These are phyloP conservation scores for Penicillium italicum DNA, from an alignment of 2,329 filamentous ascomycete genomes.

Conservation along the genomic window DNA sequence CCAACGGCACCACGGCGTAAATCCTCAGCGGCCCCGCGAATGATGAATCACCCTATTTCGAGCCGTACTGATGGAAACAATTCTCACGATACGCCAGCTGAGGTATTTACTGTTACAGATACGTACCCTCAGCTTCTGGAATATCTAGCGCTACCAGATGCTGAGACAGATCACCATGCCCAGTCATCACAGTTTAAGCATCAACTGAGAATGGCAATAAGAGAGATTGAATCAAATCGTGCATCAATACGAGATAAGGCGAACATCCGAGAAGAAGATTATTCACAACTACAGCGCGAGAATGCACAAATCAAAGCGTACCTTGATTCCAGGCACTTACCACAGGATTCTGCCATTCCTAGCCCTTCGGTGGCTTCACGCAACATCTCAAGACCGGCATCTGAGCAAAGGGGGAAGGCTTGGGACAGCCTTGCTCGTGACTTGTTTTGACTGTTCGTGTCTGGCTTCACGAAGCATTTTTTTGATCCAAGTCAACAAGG, in stretches of 20 bases:
- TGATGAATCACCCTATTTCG: neutral
- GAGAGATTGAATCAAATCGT: constrained; percentile 21
- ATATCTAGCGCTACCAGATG: constrained; percentile 12
- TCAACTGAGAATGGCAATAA: constrained; percentile 24
- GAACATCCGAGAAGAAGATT: constrained; percentile 22
- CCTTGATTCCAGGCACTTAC: constrained; percentile 14
- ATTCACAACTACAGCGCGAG: constrained; percentile 22
- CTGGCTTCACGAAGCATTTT: neutral
- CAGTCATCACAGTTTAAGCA: constrained; percentile 18
- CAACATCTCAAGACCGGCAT: constrained; percentile 8
- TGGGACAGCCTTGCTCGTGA: constrained; percentile 29
- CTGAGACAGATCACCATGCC: constrained; percentile 3
- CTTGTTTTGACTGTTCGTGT: constrained; percentile 17
- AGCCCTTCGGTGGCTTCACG: constrained; percentile 1
- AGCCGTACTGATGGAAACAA: neutral
- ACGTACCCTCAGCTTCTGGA: constrained; percentile 14
- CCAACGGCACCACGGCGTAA: neutral
- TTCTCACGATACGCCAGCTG: neutral
- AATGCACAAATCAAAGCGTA: constrained; percentile 23
- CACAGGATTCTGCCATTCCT: constrained; percentile 9
- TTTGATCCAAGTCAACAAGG: neutral
- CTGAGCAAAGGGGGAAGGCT: constrained; percentile 17
- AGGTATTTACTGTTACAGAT: constrained; percentile 8
- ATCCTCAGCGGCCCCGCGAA: neutral
- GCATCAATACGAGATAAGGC: constrained; percentile 17